These are phyloP conservation scores for Saussurea involucrata DNA, from an alignment of 129 eudicot species.

Conservation along the genomic window DNA sequence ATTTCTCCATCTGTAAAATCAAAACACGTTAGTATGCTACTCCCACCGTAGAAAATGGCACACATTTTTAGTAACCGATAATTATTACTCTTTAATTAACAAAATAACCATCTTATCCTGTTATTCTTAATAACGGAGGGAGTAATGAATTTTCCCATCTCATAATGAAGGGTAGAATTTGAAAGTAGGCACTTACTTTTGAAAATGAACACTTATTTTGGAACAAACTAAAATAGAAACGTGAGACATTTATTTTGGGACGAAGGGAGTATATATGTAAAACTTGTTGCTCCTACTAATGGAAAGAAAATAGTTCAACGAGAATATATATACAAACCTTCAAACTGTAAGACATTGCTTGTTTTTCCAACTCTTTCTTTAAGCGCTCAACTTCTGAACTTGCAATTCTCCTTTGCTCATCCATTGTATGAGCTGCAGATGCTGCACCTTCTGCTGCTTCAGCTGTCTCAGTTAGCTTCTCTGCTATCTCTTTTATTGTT, in stretches of 20 bases:
- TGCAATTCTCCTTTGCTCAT: slow-evolving; percentile 83
- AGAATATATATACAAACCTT: slow-evolving; percentile 46
- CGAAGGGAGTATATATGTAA: neutral
- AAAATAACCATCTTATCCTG: neutral
- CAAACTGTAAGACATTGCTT: slow-evolving; percentile 39
- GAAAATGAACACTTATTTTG: neutral
- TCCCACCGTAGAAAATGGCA: neutral
- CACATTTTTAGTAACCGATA: neutral
- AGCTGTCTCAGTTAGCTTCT: slow-evolving; percentile 93
- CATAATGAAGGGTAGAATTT: neutral
- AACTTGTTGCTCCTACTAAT: neutral
- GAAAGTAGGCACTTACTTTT: neutral
- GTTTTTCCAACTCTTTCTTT: slow-evolving; percentile 57
- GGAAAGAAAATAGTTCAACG: neutral
- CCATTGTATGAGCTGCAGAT: slow-evolving; percentile 95
- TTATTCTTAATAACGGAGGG: neutral
- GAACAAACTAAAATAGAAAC: neutral
- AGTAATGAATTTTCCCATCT: neutral
- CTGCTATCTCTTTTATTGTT: slow-evolving; percentile 86
- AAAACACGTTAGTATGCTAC: neutral
- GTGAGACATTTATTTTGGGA: neutral
- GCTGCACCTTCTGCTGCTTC: slow-evolving; percentile 96
- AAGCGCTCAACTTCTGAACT: slow-evolving; percentile 64
- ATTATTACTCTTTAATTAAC: neutral
- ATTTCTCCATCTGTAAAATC: slow-evolving; percentile 3